Conservation (phyloP, 2,329 filamentous ascomycete genomes). For the Fusarium oligoseptatum region DNA sequence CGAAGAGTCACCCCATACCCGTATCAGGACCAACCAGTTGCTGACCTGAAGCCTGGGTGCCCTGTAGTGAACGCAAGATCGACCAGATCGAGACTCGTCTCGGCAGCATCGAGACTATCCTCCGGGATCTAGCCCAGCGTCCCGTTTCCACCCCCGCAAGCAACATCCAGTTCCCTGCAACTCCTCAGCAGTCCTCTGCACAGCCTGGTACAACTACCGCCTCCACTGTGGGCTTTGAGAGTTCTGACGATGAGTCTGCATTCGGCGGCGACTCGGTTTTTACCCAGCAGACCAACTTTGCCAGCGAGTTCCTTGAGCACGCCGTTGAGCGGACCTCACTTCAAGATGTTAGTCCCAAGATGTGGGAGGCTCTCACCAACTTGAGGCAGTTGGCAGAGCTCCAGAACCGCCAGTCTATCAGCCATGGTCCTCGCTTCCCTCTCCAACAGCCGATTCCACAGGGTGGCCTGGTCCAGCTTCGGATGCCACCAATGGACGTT, state of each 20-base stretch:
- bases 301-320: slow-evolving; percentile 66
- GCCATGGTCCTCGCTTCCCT: slow-evolving; percentile 60
- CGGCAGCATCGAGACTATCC: slow-evolving; percentile 59
- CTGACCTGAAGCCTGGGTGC: slow-evolving; percentile 14
- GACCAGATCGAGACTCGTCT: slow-evolving; percentile 62
- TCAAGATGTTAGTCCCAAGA: slow-evolving; percentile 61
- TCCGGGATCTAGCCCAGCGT: slow-evolving; percentile 54
- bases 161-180: slow-evolving; percentile 36
- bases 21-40: background rate
- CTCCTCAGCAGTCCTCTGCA: slow-evolving; percentile 40
- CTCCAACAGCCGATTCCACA: slow-evolving; percentile 61
- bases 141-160: slow-evolving; percentile 41
- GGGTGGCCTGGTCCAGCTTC: slow-evolving; percentile 64
- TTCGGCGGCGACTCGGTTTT: slow-evolving; percentile 64
- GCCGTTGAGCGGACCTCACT: slow-evolving; percentile 64
- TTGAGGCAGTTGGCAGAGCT: slow-evolving; percentile 66
- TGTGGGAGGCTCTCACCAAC: slow-evolving; percentile 65
- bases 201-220: slow-evolving; percentile 39
- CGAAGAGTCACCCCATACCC: slow-evolving; percentile 8
- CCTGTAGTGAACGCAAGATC: slow-evolving; percentile 65
- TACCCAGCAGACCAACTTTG: slow-evolving; percentile 65
- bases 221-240: slow-evolving; percentile 54
- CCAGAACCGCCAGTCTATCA: slow-evolving; percentile 58
- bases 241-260: slow-evolving; percentile 56
- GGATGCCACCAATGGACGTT: slow-evolving; percentile 65